Conservation (phyloP, 257 asterid genomes). For the Ligustrum vulgare region DNA sequence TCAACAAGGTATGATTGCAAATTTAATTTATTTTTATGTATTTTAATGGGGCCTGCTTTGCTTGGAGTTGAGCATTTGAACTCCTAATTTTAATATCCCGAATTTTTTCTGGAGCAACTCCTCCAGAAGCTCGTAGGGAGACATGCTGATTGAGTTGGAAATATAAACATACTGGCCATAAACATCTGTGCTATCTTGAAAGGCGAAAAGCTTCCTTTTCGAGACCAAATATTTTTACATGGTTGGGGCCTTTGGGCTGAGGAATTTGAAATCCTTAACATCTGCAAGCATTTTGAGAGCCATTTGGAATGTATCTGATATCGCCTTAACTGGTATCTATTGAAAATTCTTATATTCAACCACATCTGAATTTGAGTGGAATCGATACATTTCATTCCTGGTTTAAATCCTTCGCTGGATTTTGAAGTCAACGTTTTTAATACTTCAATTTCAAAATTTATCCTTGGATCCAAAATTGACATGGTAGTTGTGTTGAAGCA, state of each 20-base stretch:
- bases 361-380: neutral
- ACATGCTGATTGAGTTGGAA: neutral
- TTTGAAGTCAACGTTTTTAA: neutral
- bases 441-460: neutral
- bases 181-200: neutral
- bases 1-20: constrained; percentile 64
- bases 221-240: neutral
- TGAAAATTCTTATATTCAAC: neutral
- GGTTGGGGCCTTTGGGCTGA: neutral
- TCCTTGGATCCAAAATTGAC: neutral
- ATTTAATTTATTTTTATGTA: neutral
- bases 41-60: neutral
- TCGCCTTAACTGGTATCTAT: neutral
- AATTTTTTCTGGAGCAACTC: neutral
- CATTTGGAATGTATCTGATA: neutral
- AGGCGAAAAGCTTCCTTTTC: neutral
- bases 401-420: neutral
- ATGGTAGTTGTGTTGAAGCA: neutral
- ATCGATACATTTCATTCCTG: neutral
- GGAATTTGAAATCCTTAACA: neutral
- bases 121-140: neutral
- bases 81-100: neutral
- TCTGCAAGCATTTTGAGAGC: neutral
- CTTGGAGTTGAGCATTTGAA: neutral
- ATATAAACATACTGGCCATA: neutral